Base-by-base conservation (phyloP, 345 rosid genomes). In the Populus euphratica region DNA sequence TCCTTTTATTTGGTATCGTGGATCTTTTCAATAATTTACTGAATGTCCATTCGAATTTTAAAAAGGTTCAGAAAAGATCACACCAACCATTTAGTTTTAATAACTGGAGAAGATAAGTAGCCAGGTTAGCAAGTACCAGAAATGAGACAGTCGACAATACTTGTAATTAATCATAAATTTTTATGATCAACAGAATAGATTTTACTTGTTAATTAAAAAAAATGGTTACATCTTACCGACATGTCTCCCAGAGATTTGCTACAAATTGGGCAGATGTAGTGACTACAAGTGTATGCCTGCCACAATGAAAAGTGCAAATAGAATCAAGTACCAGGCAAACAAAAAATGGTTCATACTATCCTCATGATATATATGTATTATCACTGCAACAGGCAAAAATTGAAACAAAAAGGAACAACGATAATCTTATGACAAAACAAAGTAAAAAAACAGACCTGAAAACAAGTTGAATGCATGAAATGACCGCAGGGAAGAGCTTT, bases 211-310 rank as follows among this genome's bases (percentile, higher is more conserved):
- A 12, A 31, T 1, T 8, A 49, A 11, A 21, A 10, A 25, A 5
- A 20, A 62, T 44, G 31, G 49, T 12, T n/a, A 23, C 21, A 41
- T 73, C 90, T 79, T 89, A 89, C 91, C 73, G 89, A 87, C 91
- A 89, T 89, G 77, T 89, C 91, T 77, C 91, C 91, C 85, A 89
- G 64, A 5, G 91, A 89, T 78, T 89, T 89, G 90, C 91, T 85
- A 74, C 91, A 89, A 50, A 89, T 87, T 35, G 91, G 91, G 68
- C 91, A 89, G 82, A 83, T 82, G 78, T 89, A 89, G 81, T 87
- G 91, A 75, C 90, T 87, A 86, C 87, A 85, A 39, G 91, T 87
- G 74, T 89, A 89, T 41, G 91, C 90, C 91, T 89, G 82, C 36
- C 43, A 78, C 41, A 80, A 77, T 43, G 61, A 18, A 78, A 81